These are phyloP conservation scores for Leccinum aurantiacum DNA, from an alignment of 768 basidiomycete species.

Conservation along the genomic window DNA sequence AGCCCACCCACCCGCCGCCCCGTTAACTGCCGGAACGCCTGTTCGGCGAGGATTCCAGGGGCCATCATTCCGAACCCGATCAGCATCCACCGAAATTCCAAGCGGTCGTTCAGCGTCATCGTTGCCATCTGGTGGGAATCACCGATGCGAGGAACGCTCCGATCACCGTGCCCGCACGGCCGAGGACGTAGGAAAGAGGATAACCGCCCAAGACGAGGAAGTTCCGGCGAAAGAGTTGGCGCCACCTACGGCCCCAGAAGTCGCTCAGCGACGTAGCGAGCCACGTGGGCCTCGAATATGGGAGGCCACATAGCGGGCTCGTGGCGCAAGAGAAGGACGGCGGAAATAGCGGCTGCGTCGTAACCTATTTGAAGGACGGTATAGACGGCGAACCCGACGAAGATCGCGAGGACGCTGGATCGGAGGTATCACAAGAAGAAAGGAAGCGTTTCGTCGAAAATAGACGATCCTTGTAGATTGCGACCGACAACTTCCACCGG, in stretches of 20 bases:
- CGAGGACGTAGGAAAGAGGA: constrained; percentile 38
- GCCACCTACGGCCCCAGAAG: constrained; percentile 42
- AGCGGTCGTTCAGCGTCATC: constrained; percentile 49
- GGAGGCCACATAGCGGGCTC: constrained; percentile 35
- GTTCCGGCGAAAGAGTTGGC: constrained; percentile 34
- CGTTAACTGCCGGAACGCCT: constrained; percentile 18
- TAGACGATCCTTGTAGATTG: constrained; percentile 23
- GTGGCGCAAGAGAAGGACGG: constrained; percentile 30
- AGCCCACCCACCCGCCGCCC: constrained; percentile 32
- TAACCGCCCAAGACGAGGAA: constrained; percentile 34
- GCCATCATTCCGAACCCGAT: constrained; percentile 59
- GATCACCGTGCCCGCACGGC: constrained; percentile 48
- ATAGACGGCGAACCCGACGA: constrained; percentile 47
- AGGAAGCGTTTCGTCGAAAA: constrained; percentile 35
- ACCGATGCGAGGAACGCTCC: constrained; percentile 60
- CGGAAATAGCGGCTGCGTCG: constrained; percentile 21
- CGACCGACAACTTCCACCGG: constrained; percentile 34
- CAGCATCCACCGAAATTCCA: constrained; percentile 41
- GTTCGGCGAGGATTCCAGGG: constrained; percentile 49
- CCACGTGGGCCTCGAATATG: constrained; percentile 35
- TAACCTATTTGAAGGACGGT: constrained; percentile 40
- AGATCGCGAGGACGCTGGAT: constrained; percentile 43
- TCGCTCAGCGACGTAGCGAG: constrained; percentile 35
- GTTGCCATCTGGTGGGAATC: constrained; percentile 52
- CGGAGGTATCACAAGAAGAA: constrained; percentile 30